These are phyloP conservation scores for Pseudognaphalium luteoalbum DNA, from an alignment of 129 eudicot species.

Conservation along the genomic window DNA sequence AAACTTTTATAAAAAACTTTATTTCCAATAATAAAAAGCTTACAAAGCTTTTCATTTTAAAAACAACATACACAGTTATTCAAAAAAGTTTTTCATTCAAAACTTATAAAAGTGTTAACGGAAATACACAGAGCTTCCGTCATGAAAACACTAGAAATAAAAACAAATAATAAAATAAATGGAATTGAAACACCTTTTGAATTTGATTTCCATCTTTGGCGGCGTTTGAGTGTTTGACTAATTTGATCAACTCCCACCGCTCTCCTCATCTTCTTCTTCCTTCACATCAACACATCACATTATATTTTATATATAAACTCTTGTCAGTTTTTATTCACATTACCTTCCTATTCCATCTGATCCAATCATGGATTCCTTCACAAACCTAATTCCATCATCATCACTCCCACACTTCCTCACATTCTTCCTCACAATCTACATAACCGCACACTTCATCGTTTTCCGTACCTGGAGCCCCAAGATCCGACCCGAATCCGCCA, in stretches of 20 bases:
- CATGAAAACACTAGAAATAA: no score
- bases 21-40: no score
- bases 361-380: constrained; percentile 43
- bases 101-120: no score
- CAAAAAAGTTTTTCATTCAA: no score
- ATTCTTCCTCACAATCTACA: constrained; percentile 45
- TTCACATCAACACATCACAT: no score
- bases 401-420: constrained; percentile 55
- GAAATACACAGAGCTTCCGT: no score
- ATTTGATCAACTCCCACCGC: not conserved
- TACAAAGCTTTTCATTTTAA: no score
- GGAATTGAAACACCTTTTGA: not conserved
- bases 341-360: no score
- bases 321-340: not conserved
- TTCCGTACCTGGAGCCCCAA: constrained; percentile 70
- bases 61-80: no score
- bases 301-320: not conserved
- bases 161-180: not conserved
- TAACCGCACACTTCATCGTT: constrained; percentile 50
- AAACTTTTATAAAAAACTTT: no score
- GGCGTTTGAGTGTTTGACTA: not conserved
- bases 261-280: not conserved
- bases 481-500: constrained; percentile 82
- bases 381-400: constrained; percentile 33
- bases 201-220: not conserved